Base-by-base conservation (phyloP, 1,139 yeast species). In the Meyerozyma smithsonii region DNA sequence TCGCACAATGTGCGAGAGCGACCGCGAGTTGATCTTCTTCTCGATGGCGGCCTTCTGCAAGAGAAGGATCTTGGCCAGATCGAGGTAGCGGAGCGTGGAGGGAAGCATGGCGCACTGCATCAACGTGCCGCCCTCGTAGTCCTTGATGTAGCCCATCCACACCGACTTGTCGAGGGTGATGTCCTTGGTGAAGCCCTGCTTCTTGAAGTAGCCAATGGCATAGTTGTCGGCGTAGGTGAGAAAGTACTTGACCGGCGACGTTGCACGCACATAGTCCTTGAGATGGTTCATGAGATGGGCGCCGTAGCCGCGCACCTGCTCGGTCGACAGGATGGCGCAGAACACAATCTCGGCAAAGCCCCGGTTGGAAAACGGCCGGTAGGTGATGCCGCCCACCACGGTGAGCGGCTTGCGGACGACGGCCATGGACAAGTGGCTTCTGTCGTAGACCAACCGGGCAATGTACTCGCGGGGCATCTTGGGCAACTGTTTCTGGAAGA, bases 61-160 rank as follows among this genome's bases (percentile, higher is more conserved):
- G 36, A 92, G 66, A 39, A 94, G 64, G 32, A 92, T 87, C 60
- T 90, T 90, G 3, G 84, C 84, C 51, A 89, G 84, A 58, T 94
- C 98, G 36, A 92, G 70, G 59, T 94, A 92, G 47, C 98, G 75
- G 36, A 71, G 50, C 41, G 86, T 81, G 36, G 79, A 68, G 0
- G 97, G 97, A 40, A 92, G 69, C 96, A 90, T 90, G 1, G 92
- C 69, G 58, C 98, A 94, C 62, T 94, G 97, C 97, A 92, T 92
- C 45, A 92, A 69, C 0, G 98, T 94, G 52, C 98, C 98, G 28
- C 99, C 99, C 66, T 92, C 99, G 61, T 92, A 92, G 68, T 92
- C 98, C 62, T 94, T 92, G 56, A 92, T 92, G 61, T 92, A 92
- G 5, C 99, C 99, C 94, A 89, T 88, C 99, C 99, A 92, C 28